phyloP scores from a whole-genome alignment of 768 basidiomycete genomes.

The Pisolithus microcarpus region DNA sequence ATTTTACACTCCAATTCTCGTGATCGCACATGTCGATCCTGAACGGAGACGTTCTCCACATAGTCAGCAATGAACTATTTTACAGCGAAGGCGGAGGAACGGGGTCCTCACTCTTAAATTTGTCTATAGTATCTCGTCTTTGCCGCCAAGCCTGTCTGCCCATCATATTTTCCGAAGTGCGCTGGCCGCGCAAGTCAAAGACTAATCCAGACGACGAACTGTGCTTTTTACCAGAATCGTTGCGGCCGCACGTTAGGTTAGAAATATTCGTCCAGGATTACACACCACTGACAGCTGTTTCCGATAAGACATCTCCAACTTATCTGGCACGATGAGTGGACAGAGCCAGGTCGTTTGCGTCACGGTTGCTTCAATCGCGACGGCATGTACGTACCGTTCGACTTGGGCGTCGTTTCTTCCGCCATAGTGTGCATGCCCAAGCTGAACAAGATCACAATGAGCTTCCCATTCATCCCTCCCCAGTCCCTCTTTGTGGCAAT shows the following conservation, averaged over 20 bases:
- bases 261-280: not conserved
- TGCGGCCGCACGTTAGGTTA: constrained; percentile 28
- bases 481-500: constrained; percentile 23
- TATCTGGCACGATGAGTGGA: constrained; percentile 32
- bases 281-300: not conserved
- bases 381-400: constrained; percentile 23
- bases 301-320: constrained; percentile 23
- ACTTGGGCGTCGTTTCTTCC: constrained; percentile 18
- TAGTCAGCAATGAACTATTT: constrained; percentile 24
- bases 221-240: constrained; percentile 22
- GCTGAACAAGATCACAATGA: constrained; percentile 21
- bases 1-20: not conserved
- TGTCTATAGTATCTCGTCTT: constrained; percentile 18
- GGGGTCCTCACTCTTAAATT: constrained; percentile 14
- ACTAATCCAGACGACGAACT: constrained; percentile 17
- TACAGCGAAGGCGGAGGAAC: constrained; percentile 1
- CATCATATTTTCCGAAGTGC: constrained; percentile 25
- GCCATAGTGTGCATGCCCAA: constrained; percentile 27
- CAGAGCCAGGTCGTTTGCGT: constrained; percentile 29
- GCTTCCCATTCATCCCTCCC: constrained; percentile 28
- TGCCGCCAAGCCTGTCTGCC: constrained; percentile 26
- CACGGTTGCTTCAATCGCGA: constrained; percentile 27
- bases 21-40: constrained; percentile 20
- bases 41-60: constrained; percentile 29
- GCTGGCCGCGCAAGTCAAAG: constrained; percentile 28